These are phyloP conservation scores for Aspergillus jensenii DNA, from an alignment of 2,329 filamentous ascomycete genomes.

Conservation along the genomic window DNA sequence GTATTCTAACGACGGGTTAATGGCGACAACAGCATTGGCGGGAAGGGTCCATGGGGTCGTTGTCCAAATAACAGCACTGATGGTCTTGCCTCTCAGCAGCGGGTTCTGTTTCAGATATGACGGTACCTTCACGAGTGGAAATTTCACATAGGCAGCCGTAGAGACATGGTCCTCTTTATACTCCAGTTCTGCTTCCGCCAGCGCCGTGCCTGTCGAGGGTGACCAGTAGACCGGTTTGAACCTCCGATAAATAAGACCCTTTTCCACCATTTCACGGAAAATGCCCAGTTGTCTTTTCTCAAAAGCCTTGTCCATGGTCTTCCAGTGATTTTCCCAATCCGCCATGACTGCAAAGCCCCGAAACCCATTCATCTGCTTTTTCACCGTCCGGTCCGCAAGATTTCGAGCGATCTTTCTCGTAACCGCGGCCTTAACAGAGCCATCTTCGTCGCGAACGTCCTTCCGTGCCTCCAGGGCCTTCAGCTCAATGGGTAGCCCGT, in stretches of 20 bases:
- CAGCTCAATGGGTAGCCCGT: constrained; percentile 94
- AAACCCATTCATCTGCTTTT: constrained; percentile 61
- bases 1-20: constrained; percentile 75
- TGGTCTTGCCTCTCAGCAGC: constrained; percentile 45
- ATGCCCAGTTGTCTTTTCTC: constrained; percentile 61
- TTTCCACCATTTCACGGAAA: constrained; percentile 62
- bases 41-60: constrained; percentile 98
- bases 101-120: constrained; percentile 43
- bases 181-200: constrained; percentile 65
- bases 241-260: constrained; percentile 60
- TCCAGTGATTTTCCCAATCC: constrained; percentile 63
- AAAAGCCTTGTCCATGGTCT: constrained; percentile 62
- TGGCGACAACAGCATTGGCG: constrained; percentile 84
- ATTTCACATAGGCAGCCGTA: constrained; percentile 68
- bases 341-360: constrained; percentile 63
- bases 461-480: constrained; percentile 74
- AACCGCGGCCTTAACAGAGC: constrained; percentile 42
- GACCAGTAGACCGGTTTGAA: constrained; percentile 68
- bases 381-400: constrained; percentile 56
- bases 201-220: constrained; percentile 62
- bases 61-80: constrained; percentile 94
- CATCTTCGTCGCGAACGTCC: constrained; percentile 29
- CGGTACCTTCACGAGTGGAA: constrained; percentile 61
- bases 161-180: constrained; percentile 63
- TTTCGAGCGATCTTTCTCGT: constrained; percentile 56